These are phyloP conservation scores for Coemansia sp. DNA, from an alignment of 192 early-diverging fungal genomes.

Conservation along the genomic window DNA sequence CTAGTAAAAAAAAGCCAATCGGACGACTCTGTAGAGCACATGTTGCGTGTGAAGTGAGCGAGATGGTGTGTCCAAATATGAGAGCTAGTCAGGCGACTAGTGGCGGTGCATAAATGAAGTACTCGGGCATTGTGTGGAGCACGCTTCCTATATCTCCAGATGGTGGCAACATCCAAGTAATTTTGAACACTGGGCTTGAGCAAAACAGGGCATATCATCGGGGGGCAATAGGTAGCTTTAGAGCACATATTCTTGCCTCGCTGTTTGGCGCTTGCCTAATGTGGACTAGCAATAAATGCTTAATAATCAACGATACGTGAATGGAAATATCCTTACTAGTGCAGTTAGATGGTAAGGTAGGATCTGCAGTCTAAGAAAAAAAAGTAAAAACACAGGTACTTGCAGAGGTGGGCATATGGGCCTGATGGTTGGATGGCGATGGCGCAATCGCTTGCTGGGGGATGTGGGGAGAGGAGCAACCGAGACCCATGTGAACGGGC, in stretches of 20 bases:
- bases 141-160: background rate
- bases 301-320: background rate
- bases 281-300: background rate
- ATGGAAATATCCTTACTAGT: background rate
- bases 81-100: background rate
- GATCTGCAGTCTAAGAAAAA: background rate
- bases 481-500: background rate
- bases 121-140: background rate
- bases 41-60: background rate
- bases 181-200: background rate
- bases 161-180: background rate
- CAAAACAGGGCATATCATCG: background rate
- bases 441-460: background rate
- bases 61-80: background rate
- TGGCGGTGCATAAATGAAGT: background rate
- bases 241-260: background rate
- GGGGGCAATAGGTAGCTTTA: background rate
- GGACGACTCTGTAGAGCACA: background rate
- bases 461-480: background rate
- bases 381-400: background rate
- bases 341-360: background rate
- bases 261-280: background rate
- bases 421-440: conserved; percentile 1
- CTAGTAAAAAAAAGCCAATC: background rate
- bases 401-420: background rate